A percentile compares a stretch with the other conserved stretches of the same genome.
Conservation (phyloP, 1,139 yeast species). For the Scheffersomyces insectosa region DNA sequence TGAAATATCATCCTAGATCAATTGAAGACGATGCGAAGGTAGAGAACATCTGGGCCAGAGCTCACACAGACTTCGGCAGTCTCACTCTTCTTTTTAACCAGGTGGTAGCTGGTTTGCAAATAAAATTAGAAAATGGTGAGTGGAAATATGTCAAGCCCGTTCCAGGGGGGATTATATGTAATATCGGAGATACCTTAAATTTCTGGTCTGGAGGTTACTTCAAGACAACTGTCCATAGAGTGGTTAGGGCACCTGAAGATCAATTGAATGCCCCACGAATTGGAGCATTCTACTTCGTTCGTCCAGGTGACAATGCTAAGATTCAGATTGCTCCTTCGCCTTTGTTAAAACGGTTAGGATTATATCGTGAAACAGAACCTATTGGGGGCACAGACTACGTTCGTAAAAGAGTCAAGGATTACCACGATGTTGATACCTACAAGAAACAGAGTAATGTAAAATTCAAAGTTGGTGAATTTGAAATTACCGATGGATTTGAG, state of each 20-base stretch:
- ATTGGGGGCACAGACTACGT: conserved; percentile 32
- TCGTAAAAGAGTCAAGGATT: conserved; percentile 27
- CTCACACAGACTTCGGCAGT: conserved; percentile 34
- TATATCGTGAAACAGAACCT: conserved; percentile 23
- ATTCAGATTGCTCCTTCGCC: conserved; percentile 34
- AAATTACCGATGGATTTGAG: conserved; percentile 28
- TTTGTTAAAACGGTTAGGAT: conserved; percentile 26
- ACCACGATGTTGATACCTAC: conserved; percentile 24
- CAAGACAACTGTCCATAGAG: conserved; percentile 34
- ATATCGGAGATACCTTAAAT: conserved; percentile 32
- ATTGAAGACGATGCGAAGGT: conserved; percentile 27
- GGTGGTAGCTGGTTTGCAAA: conserved; percentile 31
- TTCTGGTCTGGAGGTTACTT: conserved; percentile 36
- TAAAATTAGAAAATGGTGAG: conserved; percentile 21
- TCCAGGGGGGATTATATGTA: conserved; percentile 29
- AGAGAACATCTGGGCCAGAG: conserved; percentile 31
- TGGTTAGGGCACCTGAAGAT: conserved; percentile 32
- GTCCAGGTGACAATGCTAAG: conserved; percentile 32
- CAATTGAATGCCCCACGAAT: conserved; percentile 29
- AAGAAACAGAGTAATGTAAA: conserved; percentile 22
- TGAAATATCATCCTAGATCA: conserved; percentile 30
- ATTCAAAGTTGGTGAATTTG: conserved; percentile 28
- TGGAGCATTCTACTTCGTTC: conserved; percentile 34
- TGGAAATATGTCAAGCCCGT: conserved; percentile 34
- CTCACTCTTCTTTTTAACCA: conserved; percentile 30